Evolutionary conservation across 2,329 filamentous ascomycete genomes (phyloP).

Genomic region (Geosmithia putterillii): DNA sequence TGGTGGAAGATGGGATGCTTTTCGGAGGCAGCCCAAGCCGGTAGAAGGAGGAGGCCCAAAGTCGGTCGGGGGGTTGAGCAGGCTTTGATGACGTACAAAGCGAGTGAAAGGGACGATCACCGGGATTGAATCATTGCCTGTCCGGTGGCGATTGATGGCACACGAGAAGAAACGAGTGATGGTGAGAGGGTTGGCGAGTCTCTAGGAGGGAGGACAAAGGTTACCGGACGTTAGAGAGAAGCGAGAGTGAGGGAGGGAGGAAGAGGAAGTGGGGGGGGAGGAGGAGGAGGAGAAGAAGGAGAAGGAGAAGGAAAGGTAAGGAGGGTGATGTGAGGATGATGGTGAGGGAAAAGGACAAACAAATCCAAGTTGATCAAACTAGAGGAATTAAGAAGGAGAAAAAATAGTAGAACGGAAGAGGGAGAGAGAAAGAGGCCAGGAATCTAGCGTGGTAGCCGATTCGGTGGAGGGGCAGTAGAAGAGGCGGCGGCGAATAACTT

Average conservation of each 20-base stretch:
- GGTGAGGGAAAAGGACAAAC: neutral
- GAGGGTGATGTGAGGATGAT: neutral
- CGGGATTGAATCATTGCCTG: constrained; percentile 24
- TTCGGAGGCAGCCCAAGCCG: neutral
- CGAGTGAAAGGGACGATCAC: constrained; percentile 15
- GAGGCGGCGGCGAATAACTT: neutral
- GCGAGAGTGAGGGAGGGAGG: neutral
- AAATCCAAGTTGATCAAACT: neutral
- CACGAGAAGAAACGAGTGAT: constrained; percentile 10
- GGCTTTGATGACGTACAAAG: constrained; percentile 8
- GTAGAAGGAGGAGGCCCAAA: too few relatives aligned
- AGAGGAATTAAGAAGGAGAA: neutral
- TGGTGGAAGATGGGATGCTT: neutral
- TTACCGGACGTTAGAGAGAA: too few relatives aligned
- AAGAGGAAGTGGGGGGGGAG: neutral
- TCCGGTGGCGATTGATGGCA: constrained; percentile 19
- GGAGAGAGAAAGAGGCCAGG: neutral
- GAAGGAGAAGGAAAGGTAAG: constrained; percentile 2
- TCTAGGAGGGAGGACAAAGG: neutral
- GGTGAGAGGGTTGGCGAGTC: neutral
- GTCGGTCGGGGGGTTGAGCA: neutral
- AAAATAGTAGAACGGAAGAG: neutral
- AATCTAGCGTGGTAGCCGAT: neutral
- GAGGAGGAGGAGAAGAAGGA: neutral
- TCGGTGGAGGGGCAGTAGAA: neutral